Conservation (phyloP, 257 asterid genomes). For the Solanum pimpinellifolium region DNA sequence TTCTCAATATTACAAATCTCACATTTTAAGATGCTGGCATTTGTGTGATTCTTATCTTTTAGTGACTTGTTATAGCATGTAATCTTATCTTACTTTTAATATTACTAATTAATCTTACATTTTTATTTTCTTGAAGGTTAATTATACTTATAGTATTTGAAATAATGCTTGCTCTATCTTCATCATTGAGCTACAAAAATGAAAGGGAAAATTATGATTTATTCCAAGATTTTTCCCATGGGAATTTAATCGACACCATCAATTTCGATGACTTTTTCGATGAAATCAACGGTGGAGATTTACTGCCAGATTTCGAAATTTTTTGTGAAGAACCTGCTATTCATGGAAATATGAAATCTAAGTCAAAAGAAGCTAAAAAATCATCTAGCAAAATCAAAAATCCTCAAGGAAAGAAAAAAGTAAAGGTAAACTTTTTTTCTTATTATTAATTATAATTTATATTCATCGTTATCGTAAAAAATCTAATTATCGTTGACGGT, state of each 20-base stretch:
- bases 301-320: constrained; percentile 58
- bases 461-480: not conserved
- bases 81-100: not conserved
- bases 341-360: constrained; percentile 8
- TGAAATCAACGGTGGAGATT: constrained; percentile 49
- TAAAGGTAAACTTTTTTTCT: constrained; percentile 34
- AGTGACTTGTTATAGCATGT: not conserved
- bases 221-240: constrained; percentile 36
- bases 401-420: constrained; percentile 53
- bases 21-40: not conserved
- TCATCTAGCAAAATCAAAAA: constrained; percentile 26
- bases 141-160: not conserved
- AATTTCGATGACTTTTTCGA: constrained; percentile 63
- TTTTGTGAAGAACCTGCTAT: constrained; percentile 28
- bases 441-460: not conserved
- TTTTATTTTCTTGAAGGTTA: not conserved
- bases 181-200: not conserved
- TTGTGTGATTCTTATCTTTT: not conserved
- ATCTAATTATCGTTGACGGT: not conserved
- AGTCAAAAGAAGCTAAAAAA: constrained; percentile 19
- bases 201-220: constrained; percentile 16
- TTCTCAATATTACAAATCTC: not conserved
- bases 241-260: constrained; percentile 53
- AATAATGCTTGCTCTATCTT: not conserved
- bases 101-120: not conserved